Percentiles rank a stretch among this genome's conserved stretches.
These are phyloP conservation scores for Saitozyma sp. DNA, from an alignment of 768 basidiomycete genomes.

Conservation along the genomic window DNA sequence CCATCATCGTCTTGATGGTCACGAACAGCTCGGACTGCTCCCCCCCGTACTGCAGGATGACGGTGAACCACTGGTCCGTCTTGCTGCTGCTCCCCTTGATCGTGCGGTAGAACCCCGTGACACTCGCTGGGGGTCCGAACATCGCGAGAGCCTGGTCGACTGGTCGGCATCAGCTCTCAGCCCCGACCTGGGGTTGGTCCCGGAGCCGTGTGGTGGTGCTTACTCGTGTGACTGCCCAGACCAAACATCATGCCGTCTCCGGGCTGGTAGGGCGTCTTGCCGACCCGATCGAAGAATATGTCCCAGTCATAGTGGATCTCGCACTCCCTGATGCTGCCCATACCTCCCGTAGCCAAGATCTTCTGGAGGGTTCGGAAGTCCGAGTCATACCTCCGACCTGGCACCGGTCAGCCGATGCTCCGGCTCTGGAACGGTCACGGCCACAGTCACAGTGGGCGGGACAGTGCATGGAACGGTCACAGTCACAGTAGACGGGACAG, in stretches of 20 bases:
- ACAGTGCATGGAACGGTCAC: neutral
- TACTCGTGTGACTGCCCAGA: conserved; percentile 17
- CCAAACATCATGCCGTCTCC: conserved; percentile 25
- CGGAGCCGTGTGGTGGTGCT: neutral
- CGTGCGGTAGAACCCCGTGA: conserved; percentile 23
- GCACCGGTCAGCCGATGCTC: too few species aligned
- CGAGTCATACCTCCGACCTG: conserved; percentile 37
- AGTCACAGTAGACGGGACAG: neutral
- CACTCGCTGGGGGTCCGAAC: conserved; percentile 14
- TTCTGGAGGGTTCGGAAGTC: conserved; percentile 32
- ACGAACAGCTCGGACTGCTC: conserved; percentile 14
- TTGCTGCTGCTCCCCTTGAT: conserved; percentile 7
- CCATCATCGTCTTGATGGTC: conserved; percentile 10
- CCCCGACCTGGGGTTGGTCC: neutral
- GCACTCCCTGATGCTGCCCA: conserved; percentile 27
- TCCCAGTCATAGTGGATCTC: conserved; percentile 29
- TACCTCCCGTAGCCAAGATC: conserved; percentile 14
- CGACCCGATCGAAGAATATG: neutral
- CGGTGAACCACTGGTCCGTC: conserved; percentile 17
- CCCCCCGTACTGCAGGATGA: conserved; percentile 16
- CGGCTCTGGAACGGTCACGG: too few species aligned
- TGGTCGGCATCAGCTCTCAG: neutral
- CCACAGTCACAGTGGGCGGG: too few species aligned
- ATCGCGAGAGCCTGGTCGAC: conserved; percentile 24
- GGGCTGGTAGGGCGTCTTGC: conserved; percentile 4